These are phyloP conservation scores for Sequoia sempervirens DNA, from an alignment of 75 land plant species.

Conservation along the genomic window DNA sequence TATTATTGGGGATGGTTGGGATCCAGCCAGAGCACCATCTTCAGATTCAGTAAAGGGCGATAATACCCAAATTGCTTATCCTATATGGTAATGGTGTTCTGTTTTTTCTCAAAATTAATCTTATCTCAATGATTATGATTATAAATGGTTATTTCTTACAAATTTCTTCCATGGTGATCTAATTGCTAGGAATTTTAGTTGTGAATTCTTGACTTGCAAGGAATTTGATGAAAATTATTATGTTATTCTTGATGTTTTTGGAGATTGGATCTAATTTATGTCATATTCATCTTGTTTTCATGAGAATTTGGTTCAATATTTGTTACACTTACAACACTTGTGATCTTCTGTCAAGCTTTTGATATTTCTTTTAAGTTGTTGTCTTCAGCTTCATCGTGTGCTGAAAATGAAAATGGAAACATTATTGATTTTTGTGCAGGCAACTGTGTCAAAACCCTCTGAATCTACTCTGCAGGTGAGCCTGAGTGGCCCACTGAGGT, in stretches of 20 bases:
- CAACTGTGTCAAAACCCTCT: conserved; percentile 44
- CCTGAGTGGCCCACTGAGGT: conserved; percentile 43
- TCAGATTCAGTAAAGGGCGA: background rate
- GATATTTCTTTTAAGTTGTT: no score
- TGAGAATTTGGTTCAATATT: no score
- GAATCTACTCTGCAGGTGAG: conserved; percentile 52
- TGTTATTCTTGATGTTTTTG: background rate
- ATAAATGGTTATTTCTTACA: background rate
- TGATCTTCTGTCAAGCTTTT: no score
- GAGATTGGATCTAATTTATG: background rate
- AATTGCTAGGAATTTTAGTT: background rate
- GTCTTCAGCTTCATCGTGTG: background rate
- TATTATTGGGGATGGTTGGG: background rate
- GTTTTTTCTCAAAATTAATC: background rate
- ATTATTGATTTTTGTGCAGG: conserved; percentile 25
- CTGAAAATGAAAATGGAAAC: background rate
- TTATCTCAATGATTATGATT: background rate
- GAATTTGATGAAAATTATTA: background rate
- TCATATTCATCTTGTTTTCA: no score
- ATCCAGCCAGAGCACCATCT: background rate
- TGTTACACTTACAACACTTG: no score
- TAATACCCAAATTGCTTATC: background rate
- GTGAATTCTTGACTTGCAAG: background rate
- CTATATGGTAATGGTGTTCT: background rate
- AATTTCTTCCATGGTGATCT: background rate